Conservation (phyloP, 2,329 filamentous ascomycete species). For the Aspergillus sp. region DNA sequence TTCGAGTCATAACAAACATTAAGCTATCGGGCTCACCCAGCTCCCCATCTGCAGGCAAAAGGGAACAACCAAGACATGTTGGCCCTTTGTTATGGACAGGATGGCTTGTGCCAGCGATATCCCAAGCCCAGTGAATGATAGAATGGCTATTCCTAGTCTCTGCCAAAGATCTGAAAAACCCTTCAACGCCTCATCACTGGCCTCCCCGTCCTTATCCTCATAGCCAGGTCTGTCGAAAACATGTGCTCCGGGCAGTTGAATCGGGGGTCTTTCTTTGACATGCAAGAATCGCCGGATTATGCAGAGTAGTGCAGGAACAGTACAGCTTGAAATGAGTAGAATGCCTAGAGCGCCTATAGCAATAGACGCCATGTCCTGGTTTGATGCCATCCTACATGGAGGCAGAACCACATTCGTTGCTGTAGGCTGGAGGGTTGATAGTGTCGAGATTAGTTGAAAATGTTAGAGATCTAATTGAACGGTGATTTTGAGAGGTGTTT, state of each 20-base stretch:
- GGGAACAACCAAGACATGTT: slow-evolving; percentile 47
- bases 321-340: slow-evolving; percentile 24
- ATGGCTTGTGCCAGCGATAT: slow-evolving; percentile 61
- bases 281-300: slow-evolving; percentile 22
- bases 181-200: slow-evolving; percentile 63
- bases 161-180: slow-evolving; percentile 63
- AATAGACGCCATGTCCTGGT: slow-evolving; percentile 22
- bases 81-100: slow-evolving; percentile 44
- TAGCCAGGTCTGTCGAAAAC: slow-evolving; percentile 51
- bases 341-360: slow-evolving; percentile 28
- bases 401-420: background rate
- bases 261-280: slow-evolving; percentile 9
- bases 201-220: slow-evolving; percentile 69
- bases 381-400: slow-evolving; percentile 24
- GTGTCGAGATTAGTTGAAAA: background rate
- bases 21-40: slow-evolving; percentile 58
- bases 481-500: background rate
- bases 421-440: background rate
- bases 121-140: slow-evolving; percentile 57
- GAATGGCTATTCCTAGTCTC: slow-evolving; percentile 57
- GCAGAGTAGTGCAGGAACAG: slow-evolving; percentile 29
- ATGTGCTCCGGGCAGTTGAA: slow-evolving; percentile 22
- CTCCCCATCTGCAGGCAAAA: slow-evolving; percentile 62
- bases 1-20: background rate
- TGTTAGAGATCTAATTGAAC: background rate